phyloP scores from a whole-genome alignment of 2,329 filamentous ascomycete species.

The Fusarium torulosum region DNA sequence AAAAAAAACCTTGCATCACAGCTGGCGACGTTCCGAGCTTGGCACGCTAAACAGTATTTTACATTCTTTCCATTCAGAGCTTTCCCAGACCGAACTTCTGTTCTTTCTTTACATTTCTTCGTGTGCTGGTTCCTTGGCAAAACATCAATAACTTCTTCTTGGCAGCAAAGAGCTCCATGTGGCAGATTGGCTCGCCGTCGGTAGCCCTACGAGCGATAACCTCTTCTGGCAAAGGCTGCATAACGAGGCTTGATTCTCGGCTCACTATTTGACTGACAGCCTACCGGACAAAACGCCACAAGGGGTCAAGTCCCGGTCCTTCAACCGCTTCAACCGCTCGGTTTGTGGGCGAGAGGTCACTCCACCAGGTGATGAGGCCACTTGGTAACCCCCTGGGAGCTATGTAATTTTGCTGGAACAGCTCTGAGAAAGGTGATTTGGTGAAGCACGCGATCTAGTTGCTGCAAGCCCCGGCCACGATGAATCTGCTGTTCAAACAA shows the following conservation, averaged over 20 bases:
- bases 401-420: background rate
- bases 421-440: background rate
- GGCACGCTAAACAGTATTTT: conserved; percentile 13
- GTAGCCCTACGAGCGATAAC: conserved; percentile 32
- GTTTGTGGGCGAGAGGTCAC: conserved; percentile 20
- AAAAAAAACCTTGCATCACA: conserved; percentile 22
- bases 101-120: background rate
- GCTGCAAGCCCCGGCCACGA: conserved; percentile 10
- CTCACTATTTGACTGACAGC: conserved; percentile 19
- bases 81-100: background rate
- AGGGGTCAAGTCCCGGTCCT: conserved; percentile 8
- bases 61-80: conserved; percentile 3
- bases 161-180: conserved; percentile 5
- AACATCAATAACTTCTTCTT: conserved; percentile 9
- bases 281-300: conserved; percentile 18
- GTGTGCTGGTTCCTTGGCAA: conserved; percentile 15
- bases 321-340: conserved; percentile 29
- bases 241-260: conserved; percentile 32
- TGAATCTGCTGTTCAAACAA: conserved; percentile 33
- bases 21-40: conserved; percentile 24
- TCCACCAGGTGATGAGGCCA: conserved; percentile 15
- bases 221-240: conserved; percentile 27
- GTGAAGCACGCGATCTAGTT: conserved; percentile 12
- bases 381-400: background rate
- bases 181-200: conserved; percentile 1